Evolutionary conservation across 2,329 filamentous ascomycete genomes (phyloP).

Genomic region (Biscogniauxia sp.): DNA sequence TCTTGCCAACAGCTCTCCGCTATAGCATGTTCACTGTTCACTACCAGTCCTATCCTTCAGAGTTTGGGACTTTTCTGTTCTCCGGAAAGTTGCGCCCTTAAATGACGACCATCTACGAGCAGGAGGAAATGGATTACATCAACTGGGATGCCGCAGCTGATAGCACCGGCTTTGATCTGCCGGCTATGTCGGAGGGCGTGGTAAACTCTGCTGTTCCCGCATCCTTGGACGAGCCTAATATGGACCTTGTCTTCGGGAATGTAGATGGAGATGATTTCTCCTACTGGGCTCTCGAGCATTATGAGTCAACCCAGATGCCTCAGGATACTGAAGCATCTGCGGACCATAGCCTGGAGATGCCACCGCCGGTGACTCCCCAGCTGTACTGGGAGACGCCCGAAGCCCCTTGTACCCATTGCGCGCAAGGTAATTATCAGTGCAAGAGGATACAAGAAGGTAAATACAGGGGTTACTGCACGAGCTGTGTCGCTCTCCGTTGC

Average conservation of each 20-base stretch:
- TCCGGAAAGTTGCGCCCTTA: constrained; percentile 13
- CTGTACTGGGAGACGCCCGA: constrained; percentile 44
- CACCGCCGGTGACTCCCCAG: constrained; percentile 26
- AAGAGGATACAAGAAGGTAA: constrained; percentile 60
- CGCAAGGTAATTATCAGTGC: constrained; percentile 53
- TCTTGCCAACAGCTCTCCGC: constrained; percentile 2
- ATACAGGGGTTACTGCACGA: constrained; percentile 60
- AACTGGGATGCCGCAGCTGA: constrained; percentile 53
- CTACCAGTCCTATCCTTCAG: not conserved
- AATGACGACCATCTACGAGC: constrained; percentile 48
- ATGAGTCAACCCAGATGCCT: constrained; percentile 43
- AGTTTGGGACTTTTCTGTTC: not conserved
- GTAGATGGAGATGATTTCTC: constrained; percentile 59
- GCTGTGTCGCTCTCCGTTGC: constrained; percentile 58
- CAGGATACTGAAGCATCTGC: constrained; percentile 31
- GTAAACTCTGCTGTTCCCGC: constrained; percentile 22
- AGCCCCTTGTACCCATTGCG: constrained; percentile 52
- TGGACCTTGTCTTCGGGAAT: constrained; percentile 55
- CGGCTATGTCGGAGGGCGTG: constrained; percentile 36
- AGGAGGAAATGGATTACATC: constrained; percentile 59
- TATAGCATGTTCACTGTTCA: constrained; percentile 9
- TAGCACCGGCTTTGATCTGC: constrained; percentile 33
- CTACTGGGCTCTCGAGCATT: constrained; percentile 59
- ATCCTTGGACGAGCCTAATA: constrained; percentile 32
- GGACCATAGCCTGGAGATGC: constrained; percentile 31